phyloP scores from a whole-genome alignment of 2,329 filamentous ascomycete genomes.

The Paecilomyces niveus region DNA sequence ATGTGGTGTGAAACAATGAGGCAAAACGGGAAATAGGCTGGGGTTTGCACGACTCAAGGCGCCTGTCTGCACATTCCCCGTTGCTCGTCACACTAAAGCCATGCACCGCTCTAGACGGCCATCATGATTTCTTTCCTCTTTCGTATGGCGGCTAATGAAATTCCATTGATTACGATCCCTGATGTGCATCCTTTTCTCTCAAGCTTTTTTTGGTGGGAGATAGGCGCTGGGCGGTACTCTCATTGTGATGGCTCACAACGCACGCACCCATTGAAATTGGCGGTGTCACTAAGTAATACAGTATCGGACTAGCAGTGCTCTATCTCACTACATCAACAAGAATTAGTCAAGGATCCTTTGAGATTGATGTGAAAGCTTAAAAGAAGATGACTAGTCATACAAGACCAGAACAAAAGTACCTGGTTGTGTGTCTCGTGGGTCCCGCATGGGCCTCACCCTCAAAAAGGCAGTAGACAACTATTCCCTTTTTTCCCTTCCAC shows the following conservation, averaged over 20 bases:
- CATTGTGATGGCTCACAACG: neutral
- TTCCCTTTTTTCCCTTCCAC: no score
- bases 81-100: neutral
- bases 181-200: neutral
- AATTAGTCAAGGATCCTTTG: neutral
- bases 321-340: neutral
- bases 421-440: no score
- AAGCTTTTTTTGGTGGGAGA: neutral
- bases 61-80: neutral
- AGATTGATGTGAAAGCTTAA: neutral
- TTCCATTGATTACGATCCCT: neutral
- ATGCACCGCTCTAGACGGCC: neutral
- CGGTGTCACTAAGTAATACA: neutral
- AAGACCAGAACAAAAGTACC: neutral
- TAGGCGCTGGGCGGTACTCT: neutral
- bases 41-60: neutral
- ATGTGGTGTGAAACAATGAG: neutral
- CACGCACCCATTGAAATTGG: neutral
- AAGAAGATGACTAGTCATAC: neutral
- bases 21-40: neutral
- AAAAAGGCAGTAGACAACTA: no score
- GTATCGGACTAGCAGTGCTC: neutral
- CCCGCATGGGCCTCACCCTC: no score
- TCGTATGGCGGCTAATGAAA: neutral
- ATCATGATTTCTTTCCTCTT: neutral